Conservation (phyloP, 2,329 filamentous ascomycete species). For the Juglanconis oblonga region DNA sequence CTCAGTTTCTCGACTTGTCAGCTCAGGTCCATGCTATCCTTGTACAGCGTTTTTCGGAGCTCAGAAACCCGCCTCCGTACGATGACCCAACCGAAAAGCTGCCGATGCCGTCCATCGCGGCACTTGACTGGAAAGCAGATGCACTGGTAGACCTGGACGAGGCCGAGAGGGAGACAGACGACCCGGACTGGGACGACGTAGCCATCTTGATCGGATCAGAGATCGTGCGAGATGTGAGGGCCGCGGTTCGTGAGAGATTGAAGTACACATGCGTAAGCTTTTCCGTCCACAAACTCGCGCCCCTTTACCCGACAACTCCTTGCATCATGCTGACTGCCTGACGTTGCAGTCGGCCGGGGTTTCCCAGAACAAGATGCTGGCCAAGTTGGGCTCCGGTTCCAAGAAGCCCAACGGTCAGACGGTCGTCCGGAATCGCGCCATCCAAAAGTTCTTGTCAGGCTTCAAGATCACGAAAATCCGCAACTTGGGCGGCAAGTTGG, state of each 20-base stretch:
- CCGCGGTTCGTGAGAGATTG: constrained; percentile 64
- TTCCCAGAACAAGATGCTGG: constrained; percentile 89
- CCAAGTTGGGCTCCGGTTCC: constrained; percentile 86
- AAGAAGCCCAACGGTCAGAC: constrained; percentile 96
- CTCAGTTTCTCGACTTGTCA: constrained; percentile 77
- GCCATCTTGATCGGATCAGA: constrained; percentile 83
- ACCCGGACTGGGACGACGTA: constrained; percentile 96
- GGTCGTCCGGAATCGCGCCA: constrained; percentile 82
- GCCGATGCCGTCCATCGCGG: constrained; percentile 65
- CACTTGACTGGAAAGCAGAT: constrained; percentile 80
- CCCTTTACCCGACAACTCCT: not conserved
- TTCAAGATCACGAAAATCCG: constrained; percentile 96
- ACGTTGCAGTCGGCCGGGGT: constrained; percentile 58
- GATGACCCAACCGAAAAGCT: constrained; percentile 70
- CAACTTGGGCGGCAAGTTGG: constrained; percentile 91
- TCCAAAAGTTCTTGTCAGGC: constrained; percentile 71
- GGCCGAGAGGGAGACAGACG: constrained; percentile 68
- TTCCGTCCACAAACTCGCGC: not conserved
- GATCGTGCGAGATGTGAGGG: constrained; percentile 75
- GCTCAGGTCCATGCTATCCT: constrained; percentile 76
- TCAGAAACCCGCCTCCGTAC: constrained; percentile 65
- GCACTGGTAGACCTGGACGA: constrained; percentile 76
- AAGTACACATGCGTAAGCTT: constrained; percentile 70
- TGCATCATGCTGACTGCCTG: not conserved
- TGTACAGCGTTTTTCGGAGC: constrained; percentile 72